Percentiles rank a stretch among this genome's conserved stretches.
These are phyloP conservation scores for Begonia loranthoides DNA, from an alignment of 306 rosid species.

Conservation along the genomic window DNA sequence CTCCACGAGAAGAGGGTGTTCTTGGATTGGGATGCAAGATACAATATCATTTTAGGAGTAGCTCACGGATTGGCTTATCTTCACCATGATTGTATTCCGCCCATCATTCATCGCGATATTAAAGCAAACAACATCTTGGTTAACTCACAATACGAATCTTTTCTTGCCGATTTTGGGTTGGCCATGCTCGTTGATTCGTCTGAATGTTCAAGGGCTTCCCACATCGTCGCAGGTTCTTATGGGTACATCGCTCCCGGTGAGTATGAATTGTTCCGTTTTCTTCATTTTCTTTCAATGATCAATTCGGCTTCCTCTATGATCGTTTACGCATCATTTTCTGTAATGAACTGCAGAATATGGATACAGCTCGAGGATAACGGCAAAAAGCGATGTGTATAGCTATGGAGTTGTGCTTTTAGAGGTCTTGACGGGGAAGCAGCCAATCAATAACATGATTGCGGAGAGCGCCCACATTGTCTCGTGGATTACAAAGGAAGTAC, in stretches of 20 bases:
- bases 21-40: conserved; percentile 96
- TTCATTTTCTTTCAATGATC: neutral
- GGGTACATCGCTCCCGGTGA: conserved; percentile 96
- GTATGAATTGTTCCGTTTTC: conserved; percentile 15
- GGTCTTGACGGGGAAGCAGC: conserved; percentile 69
- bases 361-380: conserved; percentile 89
- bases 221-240: conserved; percentile 75
- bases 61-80: conserved; percentile 92
- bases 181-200: conserved; percentile 59
- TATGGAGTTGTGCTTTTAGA: conserved; percentile 82
- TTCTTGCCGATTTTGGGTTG: conserved; percentile 86
- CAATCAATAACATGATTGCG: conserved; percentile 58
- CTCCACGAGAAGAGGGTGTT: conserved; percentile 73
- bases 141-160: conserved; percentile 72
- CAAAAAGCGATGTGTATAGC: conserved; percentile 90
- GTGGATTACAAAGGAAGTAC: conserved; percentile 59
- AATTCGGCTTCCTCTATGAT: neutral
- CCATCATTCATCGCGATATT: conserved; percentile 68
- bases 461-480: conserved; percentile 63
- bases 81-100: conserved; percentile 91
- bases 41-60: conserved; percentile 67
- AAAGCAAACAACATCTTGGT: conserved; percentile 88
- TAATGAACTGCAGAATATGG: conserved; percentile 69
- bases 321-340: neutral
- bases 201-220: conserved; percentile 45